Percentiles rank a stretch among this genome's conserved stretches.
phyloP scores from a whole-genome alignment of 805 yeast species.

The Barnettozyma pratensis region DNA sequence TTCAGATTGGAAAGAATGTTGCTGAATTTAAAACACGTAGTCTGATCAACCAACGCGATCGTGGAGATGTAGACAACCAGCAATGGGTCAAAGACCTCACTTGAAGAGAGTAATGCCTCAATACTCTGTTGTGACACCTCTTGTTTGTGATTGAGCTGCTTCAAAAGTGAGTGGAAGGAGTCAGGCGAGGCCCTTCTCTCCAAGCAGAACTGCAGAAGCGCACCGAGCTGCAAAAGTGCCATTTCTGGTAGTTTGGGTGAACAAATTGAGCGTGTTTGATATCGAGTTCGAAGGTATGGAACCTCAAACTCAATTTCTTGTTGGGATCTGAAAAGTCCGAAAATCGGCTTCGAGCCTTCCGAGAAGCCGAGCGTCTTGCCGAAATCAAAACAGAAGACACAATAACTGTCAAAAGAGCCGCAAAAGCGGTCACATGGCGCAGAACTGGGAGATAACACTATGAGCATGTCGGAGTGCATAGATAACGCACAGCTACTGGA shows the following conservation, averaged over 20 bases:
- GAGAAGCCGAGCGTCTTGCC: no score
- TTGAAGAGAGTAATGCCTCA: conserved; percentile 4
- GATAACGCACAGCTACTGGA: no score
- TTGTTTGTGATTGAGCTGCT: conserved; percentile 21
- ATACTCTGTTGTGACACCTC: conserved; percentile 15
- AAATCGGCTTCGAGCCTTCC: no score
- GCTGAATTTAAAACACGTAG: conserved; percentile 11
- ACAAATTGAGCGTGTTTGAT: background rate
- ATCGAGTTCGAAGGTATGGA: no score
- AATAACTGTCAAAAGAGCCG: no score
- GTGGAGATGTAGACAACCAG: conserved; percentile 13
- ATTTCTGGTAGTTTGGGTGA: background rate
- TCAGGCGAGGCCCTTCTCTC: conserved; percentile 11
- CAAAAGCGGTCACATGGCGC: no score
- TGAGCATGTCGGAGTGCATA: no score
- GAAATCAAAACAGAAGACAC: no score
- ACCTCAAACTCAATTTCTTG: no score
- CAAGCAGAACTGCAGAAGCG: conserved; percentile 16
- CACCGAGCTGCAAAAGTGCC: conserved; percentile 1
- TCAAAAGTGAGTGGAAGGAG: conserved; percentile 16
- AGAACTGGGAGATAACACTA: no score
- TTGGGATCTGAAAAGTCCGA: no score
- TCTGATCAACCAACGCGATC: conserved; percentile 3
- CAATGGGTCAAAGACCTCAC: conserved; percentile 18
- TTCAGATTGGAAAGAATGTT: conserved; percentile 9